A percentile compares a stretch with the other conserved stretches of the same genome.
Evolutionary conservation across 805 yeast species (phyloP).

Genomic region (Pichia cephalocereana): DNA sequence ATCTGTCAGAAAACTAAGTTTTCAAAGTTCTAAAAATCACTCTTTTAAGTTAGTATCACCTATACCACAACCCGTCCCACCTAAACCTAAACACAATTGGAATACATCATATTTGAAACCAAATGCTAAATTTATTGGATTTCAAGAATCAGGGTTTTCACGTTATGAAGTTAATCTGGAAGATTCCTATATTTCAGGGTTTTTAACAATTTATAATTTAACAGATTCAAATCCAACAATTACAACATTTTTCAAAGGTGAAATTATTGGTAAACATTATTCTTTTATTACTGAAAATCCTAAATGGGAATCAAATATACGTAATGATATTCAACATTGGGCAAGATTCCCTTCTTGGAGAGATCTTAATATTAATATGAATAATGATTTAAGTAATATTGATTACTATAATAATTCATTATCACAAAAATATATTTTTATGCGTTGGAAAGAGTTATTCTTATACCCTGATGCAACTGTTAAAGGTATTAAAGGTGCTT

Average conservation of each 20-base stretch:
- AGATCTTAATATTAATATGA: slow-evolving; percentile 21
- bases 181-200: slow-evolving; percentile 46
- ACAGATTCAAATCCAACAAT: slow-evolving; percentile 54
- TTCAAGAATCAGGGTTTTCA: slow-evolving; percentile 59
- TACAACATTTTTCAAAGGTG: slow-evolving; percentile 66
- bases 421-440: slow-evolving; percentile 49
- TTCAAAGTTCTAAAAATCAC: neutral
- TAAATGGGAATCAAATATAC: slow-evolving; percentile 42
- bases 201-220: slow-evolving; percentile 54
- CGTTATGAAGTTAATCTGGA: slow-evolving; percentile 58
- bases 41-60: neutral
- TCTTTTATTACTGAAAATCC: slow-evolving; percentile 51
- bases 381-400: no score
- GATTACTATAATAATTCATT: slow-evolving; percentile 18
- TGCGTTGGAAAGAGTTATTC: slow-evolving; percentile 94
- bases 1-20: neutral
- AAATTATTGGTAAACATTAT: slow-evolving; percentile 51
- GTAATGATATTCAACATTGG: slow-evolving; percentile 60
- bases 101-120: slow-evolving; percentile 41
- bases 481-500: slow-evolving; percentile 59
- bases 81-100: neutral
- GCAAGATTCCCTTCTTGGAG: slow-evolving; percentile 35
- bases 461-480: slow-evolving; percentile 69
- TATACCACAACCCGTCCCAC: neutral
- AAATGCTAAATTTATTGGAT: slow-evolving; percentile 53